Percentiles rank a stretch among this genome's conserved stretches.
These are phyloP conservation scores for Fusarium subtropicale DNA, from an alignment of 2,329 filamentous ascomycete species.

Conservation along the genomic window DNA sequence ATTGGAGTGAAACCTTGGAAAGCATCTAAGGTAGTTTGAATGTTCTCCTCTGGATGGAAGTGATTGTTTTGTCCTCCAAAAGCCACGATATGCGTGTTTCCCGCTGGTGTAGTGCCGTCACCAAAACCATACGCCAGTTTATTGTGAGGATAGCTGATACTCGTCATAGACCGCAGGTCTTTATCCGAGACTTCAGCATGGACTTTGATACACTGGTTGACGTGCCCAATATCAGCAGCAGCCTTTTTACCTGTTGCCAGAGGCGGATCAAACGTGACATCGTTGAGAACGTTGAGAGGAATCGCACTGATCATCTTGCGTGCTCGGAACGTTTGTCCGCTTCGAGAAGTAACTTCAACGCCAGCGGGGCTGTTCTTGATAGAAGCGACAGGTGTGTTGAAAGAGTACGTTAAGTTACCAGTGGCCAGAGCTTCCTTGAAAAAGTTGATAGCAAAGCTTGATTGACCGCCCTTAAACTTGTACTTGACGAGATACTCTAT, in stretches of 20 bases:
- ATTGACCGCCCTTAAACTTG: slow-evolving; percentile 59
- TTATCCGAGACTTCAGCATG: slow-evolving; percentile 57
- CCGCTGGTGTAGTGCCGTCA: slow-evolving; percentile 58
- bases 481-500: slow-evolving; percentile 56
- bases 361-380: slow-evolving; percentile 47
- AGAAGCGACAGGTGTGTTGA: slow-evolving; percentile 53
- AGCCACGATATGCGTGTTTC: slow-evolving; percentile 61
- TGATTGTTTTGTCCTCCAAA: slow-evolving; percentile 59
- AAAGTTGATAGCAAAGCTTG: slow-evolving; percentile 58
- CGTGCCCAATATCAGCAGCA: slow-evolving; percentile 55
- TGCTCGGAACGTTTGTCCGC: slow-evolving; percentile 48
- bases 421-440: slow-evolving; percentile 57
- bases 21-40: slow-evolving; percentile 49
- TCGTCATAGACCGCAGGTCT: slow-evolving; percentile 57
- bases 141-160: slow-evolving; percentile 58
- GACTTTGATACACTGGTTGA: slow-evolving; percentile 60
- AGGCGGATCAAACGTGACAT: slow-evolving; percentile 56
- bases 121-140: slow-evolving; percentile 58
- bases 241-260: slow-evolving; percentile 51
- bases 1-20: slow-evolving; percentile 51
- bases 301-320: slow-evolving; percentile 56
- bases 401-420: slow-evolving; percentile 55
- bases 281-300: slow-evolving; percentile 58
- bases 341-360: slow-evolving; percentile 52
- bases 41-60: slow-evolving; percentile 57